These are phyloP conservation scores for Bassia scoparia DNA, from an alignment of 148 eudicot genomes.

Conservation along the genomic window DNA sequence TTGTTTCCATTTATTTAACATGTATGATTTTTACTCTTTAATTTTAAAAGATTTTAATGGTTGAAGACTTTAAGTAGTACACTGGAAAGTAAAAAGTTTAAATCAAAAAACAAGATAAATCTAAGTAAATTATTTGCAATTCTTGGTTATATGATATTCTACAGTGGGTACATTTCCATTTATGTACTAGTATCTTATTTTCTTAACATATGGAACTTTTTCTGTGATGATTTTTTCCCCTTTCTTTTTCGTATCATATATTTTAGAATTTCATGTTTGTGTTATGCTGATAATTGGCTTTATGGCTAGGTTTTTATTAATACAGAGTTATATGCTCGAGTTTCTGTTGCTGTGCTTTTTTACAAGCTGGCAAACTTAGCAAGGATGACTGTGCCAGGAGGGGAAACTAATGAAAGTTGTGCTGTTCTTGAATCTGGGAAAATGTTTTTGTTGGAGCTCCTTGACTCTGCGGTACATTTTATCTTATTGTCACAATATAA, in stretches of 20 bases:
- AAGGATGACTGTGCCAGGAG: constrained; percentile 33
- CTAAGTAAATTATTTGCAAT: too few relatives aligned
- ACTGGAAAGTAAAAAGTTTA: too few relatives aligned
- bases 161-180: too few relatives aligned
- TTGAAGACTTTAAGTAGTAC: too few relatives aligned
- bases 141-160: too few relatives aligned
- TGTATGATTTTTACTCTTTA: too few relatives aligned
- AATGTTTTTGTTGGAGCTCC: constrained; percentile 81
- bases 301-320: constrained; percentile 69
- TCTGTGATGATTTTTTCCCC: not conserved
- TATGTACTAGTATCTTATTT: too few relatives aligned
- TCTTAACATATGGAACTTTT: not conserved
- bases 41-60: too few relatives aligned
- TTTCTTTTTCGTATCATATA: not conserved
- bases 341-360: constrained; percentile 89
- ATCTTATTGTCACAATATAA: not conserved
- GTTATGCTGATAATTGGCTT: constrained; percentile 9
- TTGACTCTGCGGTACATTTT: constrained; percentile 60
- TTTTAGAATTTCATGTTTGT: too few relatives aligned
- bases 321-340: constrained; percentile 96
- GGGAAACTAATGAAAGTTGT: constrained; percentile 38
- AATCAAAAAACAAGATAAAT: too few relatives aligned
- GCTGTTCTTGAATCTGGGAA: constrained; percentile 74
- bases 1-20: too few relatives aligned
- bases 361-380: constrained; percentile 66